Evolutionary conservation across 805 yeast species (phyloP).

Genomic region (Spathaspora boniae): DNA sequence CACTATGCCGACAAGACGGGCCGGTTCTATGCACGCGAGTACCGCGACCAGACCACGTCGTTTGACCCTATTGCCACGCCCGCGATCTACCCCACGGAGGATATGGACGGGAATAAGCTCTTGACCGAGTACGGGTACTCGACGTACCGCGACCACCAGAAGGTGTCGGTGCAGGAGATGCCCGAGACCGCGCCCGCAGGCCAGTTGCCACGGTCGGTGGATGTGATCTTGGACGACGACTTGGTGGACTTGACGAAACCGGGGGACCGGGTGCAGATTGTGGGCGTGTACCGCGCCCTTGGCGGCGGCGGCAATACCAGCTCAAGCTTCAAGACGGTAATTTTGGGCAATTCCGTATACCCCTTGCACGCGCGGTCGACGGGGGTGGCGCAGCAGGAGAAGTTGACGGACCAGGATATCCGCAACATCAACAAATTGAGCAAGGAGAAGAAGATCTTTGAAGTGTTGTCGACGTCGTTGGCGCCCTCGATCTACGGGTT

Average conservation of each 20-base stretch:
- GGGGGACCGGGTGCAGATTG: slow-evolving; percentile 91
- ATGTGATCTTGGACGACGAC: slow-evolving; percentile 91
- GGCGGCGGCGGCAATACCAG: slow-evolving; percentile 65
- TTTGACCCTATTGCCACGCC: slow-evolving; percentile 80
- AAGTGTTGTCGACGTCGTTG: slow-evolving; percentile 73
- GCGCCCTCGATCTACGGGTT: slow-evolving; percentile 97
- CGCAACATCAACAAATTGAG: slow-evolving; percentile 80
- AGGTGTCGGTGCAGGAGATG: slow-evolving; percentile 91
- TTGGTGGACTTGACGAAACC: slow-evolving; percentile 90
- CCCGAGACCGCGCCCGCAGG: slow-evolving; percentile 99
- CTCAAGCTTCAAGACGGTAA: slow-evolving; percentile 75
- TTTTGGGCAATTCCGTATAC: slow-evolving; percentile 85
- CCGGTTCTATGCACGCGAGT: slow-evolving; percentile 85
- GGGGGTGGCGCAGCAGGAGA: slow-evolving; percentile 69
- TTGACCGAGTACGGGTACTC: slow-evolving; percentile 90
- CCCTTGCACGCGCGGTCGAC: slow-evolving; percentile 85
- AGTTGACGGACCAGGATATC: slow-evolving; percentile 75
- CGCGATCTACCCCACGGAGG: slow-evolving; percentile 89
- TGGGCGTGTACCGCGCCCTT: slow-evolving; percentile 88
- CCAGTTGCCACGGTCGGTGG: slow-evolving; percentile 90
- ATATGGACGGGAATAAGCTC: slow-evolving; percentile 83
- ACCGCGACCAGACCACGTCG: slow-evolving; percentile 88
- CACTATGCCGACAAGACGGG: slow-evolving; percentile 87
- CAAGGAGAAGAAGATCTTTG: slow-evolving; percentile 68
- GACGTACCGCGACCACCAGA: slow-evolving; percentile 91